Evolutionary conservation across 352 stramenopile species (phyloP), one percentile per base, ranked within the genome.

Genomic region (Globisporangium barbulae): DNA sequence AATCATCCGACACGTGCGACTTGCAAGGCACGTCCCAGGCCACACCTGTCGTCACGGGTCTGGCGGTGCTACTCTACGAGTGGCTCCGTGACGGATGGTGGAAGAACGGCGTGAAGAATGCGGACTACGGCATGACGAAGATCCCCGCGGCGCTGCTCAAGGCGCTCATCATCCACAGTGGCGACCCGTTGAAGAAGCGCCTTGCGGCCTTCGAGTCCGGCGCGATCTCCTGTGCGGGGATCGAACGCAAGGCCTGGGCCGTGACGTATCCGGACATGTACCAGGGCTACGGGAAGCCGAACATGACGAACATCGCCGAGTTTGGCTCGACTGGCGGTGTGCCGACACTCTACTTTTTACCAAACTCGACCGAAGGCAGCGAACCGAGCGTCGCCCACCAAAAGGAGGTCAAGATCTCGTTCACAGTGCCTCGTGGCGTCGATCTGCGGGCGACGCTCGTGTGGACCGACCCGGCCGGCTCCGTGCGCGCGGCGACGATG

Each of bases 71-170:
- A 62, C 61, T 93, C 0, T 89, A 78, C 39, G 81, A 93, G 58
- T 93, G 85, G 85, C 72, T 93, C 7, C 79, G 79, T 2, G 85
- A 93, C 63, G 85, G 85, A 2, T 93, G 82, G 81, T 93, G 85
- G 85, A 88, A 89, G 48, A 65, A 70, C 7, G 85, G 85, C 1
- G 64, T 61, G 45, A 87, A 89, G 55, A 73, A 93, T 63, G 8
- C 66, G 15, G 61, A 67, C 6, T 89, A 74, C 22, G 80, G 56
- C 5, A 91, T 93, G 81, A 74, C 37, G 28, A 78, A 48, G 6
- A 72, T 93, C 25, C 85, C 85, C n/a, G 82, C 85, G 54, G 75
- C 85, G 5, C 64, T 93, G 35, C 71, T 93, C 44, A 93, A 93
- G 62, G 85, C 85, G n/a, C 60, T 93, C 22, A 82, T 93, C 53